These are phyloP conservation scores for Silene coronaria DNA, from an alignment of 179 eudicot species.

Conservation along the genomic window DNA sequence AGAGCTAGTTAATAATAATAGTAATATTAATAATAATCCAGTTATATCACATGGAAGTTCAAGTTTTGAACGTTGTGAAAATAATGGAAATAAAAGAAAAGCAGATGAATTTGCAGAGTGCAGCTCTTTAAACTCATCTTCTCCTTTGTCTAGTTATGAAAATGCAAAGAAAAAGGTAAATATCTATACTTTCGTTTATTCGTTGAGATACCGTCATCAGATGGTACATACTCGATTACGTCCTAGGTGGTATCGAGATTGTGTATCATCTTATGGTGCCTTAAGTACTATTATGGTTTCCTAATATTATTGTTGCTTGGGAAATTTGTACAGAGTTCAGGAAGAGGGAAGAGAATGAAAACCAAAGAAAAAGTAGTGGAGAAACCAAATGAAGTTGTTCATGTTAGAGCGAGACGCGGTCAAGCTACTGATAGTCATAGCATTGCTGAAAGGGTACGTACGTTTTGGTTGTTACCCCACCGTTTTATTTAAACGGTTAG, in stretches of 20 bases:
- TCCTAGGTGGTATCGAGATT: no score
- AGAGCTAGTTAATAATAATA: background rate
- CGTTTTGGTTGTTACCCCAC: background rate
- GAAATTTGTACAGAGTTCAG: conserved; percentile 27
- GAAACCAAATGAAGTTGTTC: conserved; percentile 63
- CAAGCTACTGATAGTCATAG: conserved; percentile 98
- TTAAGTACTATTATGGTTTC: no score
- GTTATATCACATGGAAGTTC: conserved; percentile 12
- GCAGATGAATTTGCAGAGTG: conserved; percentile 34
- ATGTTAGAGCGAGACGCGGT: conserved; percentile 86
- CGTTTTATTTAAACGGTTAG: no score
- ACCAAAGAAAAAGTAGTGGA: conserved; percentile 31
- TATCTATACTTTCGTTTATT: background rate
- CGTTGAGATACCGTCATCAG: no score
- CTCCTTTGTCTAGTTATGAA: conserved; percentile 35
- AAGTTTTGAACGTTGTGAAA: conserved; percentile 16
- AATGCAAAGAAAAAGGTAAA: conserved; percentile 38
- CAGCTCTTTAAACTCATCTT: conserved; percentile 42
- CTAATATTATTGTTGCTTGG: background rate
- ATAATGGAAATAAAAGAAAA: conserved; percentile 40
- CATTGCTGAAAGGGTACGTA: conserved; percentile 89
- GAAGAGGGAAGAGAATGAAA: conserved; percentile 47
- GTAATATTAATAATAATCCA: background rate
- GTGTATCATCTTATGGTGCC: no score
- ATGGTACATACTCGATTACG: no score